Evolutionary conservation across 176 grass and related monocot species (phyloP), one percentile per base, ranked within the genome.

Genomic region (Triticum dicoccoides): DNA sequence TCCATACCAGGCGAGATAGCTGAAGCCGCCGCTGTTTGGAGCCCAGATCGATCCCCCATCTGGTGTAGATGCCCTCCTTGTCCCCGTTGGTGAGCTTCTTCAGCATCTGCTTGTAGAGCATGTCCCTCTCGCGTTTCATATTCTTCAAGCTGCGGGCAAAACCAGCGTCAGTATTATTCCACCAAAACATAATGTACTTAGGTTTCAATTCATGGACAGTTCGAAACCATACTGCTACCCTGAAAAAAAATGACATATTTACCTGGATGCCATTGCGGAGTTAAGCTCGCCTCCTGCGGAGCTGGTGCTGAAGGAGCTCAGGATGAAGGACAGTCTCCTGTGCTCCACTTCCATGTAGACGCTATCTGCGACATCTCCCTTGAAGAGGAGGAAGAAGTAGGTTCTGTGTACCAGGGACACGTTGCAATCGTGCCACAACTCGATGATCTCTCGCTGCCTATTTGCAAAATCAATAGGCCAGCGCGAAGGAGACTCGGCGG

Each of bases 311-410:
- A 94, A 90, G 9, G 83, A 88, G 61, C 56, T 94, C 42, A 85
- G 91, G 56, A 99, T 86, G 88, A 96, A 94, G 75, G 88, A 91
- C 27, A 99, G 64, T 69, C 97, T 88, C 85, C 97, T 94, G 72
- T 87, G 86, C 76, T 99, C 97, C 35, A 99, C 92, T 88, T 96
- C 92, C 90, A 96, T 87, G 87, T 99, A 99, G 64, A 99, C 88
- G 25, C 88, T 87, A 39, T 99, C 97, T 33, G 87, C 84, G 11
- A 90, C 89, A 61, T 99, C 97, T 27, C 97, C 97, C 75, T 93
- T 94, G 90, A 99, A 99, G 52, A 99, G 92, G 24, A 99, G 86
- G 80, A 96, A 94, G 80, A 99, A 96, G 78, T 92, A 95, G 39
- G 92, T 88, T 29, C 97, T 87, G 80, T 96, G 97, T 44, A 90